These are phyloP conservation scores for Septoria linicola DNA, from an alignment of 2,329 filamentous ascomycete species.

Conservation along the genomic window DNA sequence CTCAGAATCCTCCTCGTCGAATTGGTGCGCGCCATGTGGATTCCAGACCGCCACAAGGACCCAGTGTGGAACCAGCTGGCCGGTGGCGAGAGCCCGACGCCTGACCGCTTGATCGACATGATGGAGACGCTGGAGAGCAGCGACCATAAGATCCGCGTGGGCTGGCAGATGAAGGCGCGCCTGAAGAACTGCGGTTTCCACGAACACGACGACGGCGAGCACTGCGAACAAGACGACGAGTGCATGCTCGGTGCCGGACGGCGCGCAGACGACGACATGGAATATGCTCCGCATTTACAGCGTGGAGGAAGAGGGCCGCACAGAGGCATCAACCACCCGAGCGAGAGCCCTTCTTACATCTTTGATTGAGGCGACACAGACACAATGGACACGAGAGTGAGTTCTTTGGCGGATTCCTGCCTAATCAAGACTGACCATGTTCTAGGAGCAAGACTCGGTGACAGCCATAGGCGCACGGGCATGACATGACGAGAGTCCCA, in stretches of 20 bases:
- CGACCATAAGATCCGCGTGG: neutral
- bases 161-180: conserved; percentile 4
- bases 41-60: conserved; percentile 9
- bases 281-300: neutral
- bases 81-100: conserved; percentile 10
- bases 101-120: conserved; percentile 11
- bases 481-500: too few relatives aligned
- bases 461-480: too few relatives aligned
- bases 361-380: neutral
- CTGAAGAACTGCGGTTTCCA: conserved; percentile 20
- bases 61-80: conserved; percentile 14
- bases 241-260: conserved; percentile 40
- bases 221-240: conserved; percentile 11
- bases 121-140: conserved; percentile 3
- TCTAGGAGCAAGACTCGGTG: too few relatives aligned
- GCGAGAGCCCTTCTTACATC: neutral
- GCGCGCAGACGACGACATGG: neutral
- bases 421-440: too few relatives aligned
- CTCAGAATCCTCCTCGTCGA: conserved; percentile 18
- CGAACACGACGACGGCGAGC: conserved; percentile 10
- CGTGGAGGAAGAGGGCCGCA: neutral
- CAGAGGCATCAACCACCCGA: neutral
- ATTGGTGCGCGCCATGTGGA: conserved; percentile 19
- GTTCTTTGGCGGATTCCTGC: neutral
- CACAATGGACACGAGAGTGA: neutral